Evolutionary conservation across 2,329 filamentous ascomycete genomes (phyloP).

Genomic region (Aspergillus costaricaensis): DNA sequence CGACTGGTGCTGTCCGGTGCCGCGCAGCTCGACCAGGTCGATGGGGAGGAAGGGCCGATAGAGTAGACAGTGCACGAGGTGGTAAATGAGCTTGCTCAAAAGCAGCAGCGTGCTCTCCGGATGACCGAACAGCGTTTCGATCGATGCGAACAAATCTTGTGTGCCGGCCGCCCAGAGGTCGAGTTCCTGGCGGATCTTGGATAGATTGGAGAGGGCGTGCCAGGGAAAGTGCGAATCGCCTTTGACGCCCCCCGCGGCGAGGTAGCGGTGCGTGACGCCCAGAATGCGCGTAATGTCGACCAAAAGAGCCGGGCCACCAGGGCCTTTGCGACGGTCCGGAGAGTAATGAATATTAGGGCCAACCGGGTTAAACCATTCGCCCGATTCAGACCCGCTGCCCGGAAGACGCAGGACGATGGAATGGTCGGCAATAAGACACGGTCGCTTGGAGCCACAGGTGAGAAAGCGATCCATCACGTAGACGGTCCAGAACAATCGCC

Average conservation of each 20-base stretch:
- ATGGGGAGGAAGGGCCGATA: slow-evolving; percentile 86
- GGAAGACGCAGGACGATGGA: slow-evolving; percentile 74
- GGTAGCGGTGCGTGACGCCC: slow-evolving; percentile 79
- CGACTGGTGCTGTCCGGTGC: slow-evolving; percentile 80
- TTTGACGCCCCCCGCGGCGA: slow-evolving; percentile 82
- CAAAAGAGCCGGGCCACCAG: slow-evolving; percentile 76
- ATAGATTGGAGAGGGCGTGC: slow-evolving; percentile 82
- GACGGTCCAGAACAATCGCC: slow-evolving; percentile 85
- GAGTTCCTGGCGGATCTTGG: slow-evolving; percentile 80
- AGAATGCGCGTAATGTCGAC: slow-evolving; percentile 83
- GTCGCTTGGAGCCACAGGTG: slow-evolving; percentile 77
- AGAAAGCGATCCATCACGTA: slow-evolving; percentile 85
- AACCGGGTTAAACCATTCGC: slow-evolving; percentile 77
- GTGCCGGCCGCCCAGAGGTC: slow-evolving; percentile 84
- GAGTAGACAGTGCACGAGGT: slow-evolving; percentile 81
- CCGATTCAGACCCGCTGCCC: slow-evolving; percentile 65
- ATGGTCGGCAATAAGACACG: slow-evolving; percentile 77
- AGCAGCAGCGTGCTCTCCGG: slow-evolving; percentile 76
- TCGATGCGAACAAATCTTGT: slow-evolving; percentile 74
- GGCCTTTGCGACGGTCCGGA: slow-evolving; percentile 68
- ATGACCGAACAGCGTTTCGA: slow-evolving; percentile 74
- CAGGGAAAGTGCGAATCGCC: slow-evolving; percentile 89
- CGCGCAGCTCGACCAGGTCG: slow-evolving; percentile 76
- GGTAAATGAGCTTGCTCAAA: slow-evolving; percentile 82
- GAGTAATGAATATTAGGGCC: slow-evolving; percentile 76